A percentile compares a stretch with the other conserved stretches of the same genome.
Evolutionary conservation across 2,329 filamentous ascomycete genomes (phyloP).

Genomic region (Reticulascus tulasneorum): DNA sequence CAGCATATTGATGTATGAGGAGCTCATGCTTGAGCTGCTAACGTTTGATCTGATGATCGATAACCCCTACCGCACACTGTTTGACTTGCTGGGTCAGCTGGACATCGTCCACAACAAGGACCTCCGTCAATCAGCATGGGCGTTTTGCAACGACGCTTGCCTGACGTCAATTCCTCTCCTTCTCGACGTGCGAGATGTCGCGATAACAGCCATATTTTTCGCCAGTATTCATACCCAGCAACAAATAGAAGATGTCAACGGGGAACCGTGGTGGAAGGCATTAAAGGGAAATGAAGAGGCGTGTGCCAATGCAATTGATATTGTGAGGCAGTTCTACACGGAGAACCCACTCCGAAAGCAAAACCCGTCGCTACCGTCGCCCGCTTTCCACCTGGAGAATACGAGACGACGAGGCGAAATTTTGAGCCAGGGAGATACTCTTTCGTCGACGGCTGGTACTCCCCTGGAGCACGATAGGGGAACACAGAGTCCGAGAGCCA

Average conservation of each 20-base stretch:
- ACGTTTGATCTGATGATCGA: constrained; percentile 93
- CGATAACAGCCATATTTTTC: constrained; percentile 82
- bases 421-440: constrained; percentile 36
- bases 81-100: constrained; percentile 72
- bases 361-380: constrained; percentile 49
- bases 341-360: constrained; percentile 61
- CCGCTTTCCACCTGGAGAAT: constrained; percentile 52
- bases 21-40: constrained; percentile 83
- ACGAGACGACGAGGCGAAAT: constrained; percentile 47
- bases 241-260: constrained; percentile 71
- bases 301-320: constrained; percentile 68
- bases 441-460: constrained; percentile 46
- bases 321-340: constrained; percentile 66
- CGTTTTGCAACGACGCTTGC: constrained; percentile 87
- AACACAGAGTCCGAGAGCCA: constrained; percentile 43
- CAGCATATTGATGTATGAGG: constrained; percentile 87
- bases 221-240: constrained; percentile 71
- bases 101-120: constrained; percentile 74
- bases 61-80: constrained; percentile 81
- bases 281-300: constrained; percentile 67
- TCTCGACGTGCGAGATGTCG: constrained; percentile 74
- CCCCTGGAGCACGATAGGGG: constrained; percentile 43
- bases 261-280: constrained; percentile 82
- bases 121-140: constrained; percentile 83
- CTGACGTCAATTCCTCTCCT: constrained; percentile 81